Conservation (phyloP, 2,329 filamentous ascomycete genomes). For the Calonectria fujianensis region DNA sequence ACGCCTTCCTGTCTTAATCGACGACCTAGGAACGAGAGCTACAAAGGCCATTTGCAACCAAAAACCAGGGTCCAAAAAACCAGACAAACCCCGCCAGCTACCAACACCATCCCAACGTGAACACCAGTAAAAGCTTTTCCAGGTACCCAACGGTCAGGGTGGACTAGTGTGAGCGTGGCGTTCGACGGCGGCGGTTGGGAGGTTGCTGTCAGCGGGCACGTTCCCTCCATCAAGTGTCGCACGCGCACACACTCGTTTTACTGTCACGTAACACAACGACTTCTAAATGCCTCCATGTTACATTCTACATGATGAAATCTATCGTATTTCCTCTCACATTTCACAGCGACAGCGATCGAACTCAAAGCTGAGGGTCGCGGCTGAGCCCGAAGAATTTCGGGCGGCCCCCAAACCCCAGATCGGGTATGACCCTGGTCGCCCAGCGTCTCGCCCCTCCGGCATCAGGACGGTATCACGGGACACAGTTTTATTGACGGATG, state of each 20-base stretch:
- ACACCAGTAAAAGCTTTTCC: slow-evolving; percentile 20
- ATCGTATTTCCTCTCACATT: slow-evolving; percentile 35
- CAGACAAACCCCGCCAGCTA: slow-evolving; percentile 30
- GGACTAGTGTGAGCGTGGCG: slow-evolving; percentile 17
- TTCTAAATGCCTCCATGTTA: slow-evolving; percentile 23
- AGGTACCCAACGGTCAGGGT: slow-evolving; percentile 32
- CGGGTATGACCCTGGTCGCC: slow-evolving; percentile 40
- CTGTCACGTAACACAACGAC: slow-evolving; percentile 18
- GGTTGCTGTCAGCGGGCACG: slow-evolving; percentile 32
- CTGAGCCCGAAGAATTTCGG: slow-evolving; percentile 39
- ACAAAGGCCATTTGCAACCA: slow-evolving; percentile 4
- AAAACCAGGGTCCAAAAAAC: slow-evolving; percentile 7
- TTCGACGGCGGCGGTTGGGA: slow-evolving; percentile 21
- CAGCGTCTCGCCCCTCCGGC: slow-evolving; percentile 46
- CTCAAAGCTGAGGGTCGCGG: slow-evolving; percentile 17
- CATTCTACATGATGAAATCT: slow-evolving; percentile 35
- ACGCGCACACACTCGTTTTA: slow-evolving; percentile 11
- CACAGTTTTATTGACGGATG: slow-evolving; percentile 46
- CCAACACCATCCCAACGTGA: not conserved
- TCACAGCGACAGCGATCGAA: not conserved
- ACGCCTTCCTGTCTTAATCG: slow-evolving; percentile 35
- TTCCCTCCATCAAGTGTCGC: slow-evolving; percentile 22
- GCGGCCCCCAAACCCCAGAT: slow-evolving; percentile 24
- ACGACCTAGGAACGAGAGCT: not conserved
- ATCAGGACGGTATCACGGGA: slow-evolving; percentile 51